phyloP scores from a whole-genome alignment of 441 rosid species.

The Gossypium davidsonii region DNA sequence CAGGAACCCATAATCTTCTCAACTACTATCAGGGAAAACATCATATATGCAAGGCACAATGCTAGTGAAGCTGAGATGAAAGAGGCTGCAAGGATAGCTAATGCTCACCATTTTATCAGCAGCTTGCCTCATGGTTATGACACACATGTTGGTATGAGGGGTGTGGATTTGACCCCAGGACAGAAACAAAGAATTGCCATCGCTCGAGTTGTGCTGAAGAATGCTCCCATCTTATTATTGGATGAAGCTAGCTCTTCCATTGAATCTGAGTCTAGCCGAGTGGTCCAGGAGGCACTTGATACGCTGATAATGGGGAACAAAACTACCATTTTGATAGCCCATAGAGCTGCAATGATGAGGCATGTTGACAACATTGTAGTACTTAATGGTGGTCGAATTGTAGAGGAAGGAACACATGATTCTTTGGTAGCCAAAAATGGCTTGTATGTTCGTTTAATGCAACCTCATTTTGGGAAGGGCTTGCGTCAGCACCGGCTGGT shows the following conservation, averaged over 20 bases:
- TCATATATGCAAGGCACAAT: conserved; percentile 92
- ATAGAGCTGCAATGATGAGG: conserved; percentile 92
- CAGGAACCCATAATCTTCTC: conserved; percentile 97
- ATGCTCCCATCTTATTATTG: conserved; percentile 80
- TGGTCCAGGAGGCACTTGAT: conserved; percentile 95
- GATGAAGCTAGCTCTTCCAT: conserved; percentile 94
- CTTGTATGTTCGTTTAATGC: conserved; percentile 87
- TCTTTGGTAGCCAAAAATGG: conserved; percentile 76
- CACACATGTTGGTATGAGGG: conserved; percentile 94
- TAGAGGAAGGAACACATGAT: conserved; percentile 91
- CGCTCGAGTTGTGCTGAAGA: conserved; percentile 88
- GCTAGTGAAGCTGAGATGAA: conserved; percentile 95
- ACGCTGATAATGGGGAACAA: conserved; percentile 93
- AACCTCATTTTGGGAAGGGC: conserved; percentile 92
- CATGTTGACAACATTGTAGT: conserved; percentile 94
- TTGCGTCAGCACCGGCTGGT: conserved; percentile 80
- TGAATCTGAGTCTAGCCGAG: conserved; percentile 93
- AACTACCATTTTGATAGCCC: conserved; percentile 89
- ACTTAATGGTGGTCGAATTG: conserved; percentile 86
- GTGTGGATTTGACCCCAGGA: conserved; percentile 87
- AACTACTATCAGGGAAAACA: conserved; percentile 85
- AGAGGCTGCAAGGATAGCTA: conserved; percentile 98
- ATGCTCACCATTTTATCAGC: conserved; percentile 98
- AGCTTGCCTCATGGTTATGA: conserved; percentile 96
- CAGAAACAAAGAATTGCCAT: conserved; percentile 97